Percentiles rank a stretch among this genome's conserved stretches.
These are phyloP conservation scores for Kwoniella shandongensis DNA, from an alignment of 768 basidiomycete genomes.

Conservation along the genomic window DNA sequence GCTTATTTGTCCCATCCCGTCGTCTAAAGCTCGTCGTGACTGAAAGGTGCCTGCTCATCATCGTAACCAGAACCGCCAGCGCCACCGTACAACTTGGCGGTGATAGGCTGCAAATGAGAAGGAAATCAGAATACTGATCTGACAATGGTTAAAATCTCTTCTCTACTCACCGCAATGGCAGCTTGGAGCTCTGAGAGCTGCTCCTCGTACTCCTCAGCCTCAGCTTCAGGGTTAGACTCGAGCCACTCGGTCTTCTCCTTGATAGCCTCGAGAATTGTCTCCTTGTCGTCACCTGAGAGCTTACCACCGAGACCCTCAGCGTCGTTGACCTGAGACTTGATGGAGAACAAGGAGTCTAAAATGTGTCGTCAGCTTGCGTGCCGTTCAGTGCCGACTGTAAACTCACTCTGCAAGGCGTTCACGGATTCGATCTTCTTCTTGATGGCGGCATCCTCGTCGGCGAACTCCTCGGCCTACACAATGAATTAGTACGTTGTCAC, in stretches of 20 bases:
- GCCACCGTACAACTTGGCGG: slow-evolving; percentile 64
- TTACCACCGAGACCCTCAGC: slow-evolving; percentile 89
- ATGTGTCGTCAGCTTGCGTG: slow-evolving; percentile 49
- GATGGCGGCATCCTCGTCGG: slow-evolving; percentile 54
- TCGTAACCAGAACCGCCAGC: slow-evolving; percentile 54
- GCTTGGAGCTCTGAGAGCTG: slow-evolving; percentile 63
- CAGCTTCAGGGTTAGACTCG: slow-evolving; percentile 73
- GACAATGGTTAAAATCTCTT: background rate
- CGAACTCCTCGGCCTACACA: slow-evolving; percentile 73
- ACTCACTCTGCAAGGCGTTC: slow-evolving; percentile 52
- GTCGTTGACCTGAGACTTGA: slow-evolving; percentile 84
- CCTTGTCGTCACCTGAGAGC: slow-evolving; percentile 53
- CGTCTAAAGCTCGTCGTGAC: slow-evolving; percentile 62
- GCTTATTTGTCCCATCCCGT: background rate
- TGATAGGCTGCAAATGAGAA: slow-evolving; percentile 63
- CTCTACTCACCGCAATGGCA: slow-evolving; percentile 39
- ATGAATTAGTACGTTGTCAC: background rate
- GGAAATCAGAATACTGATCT: slow-evolving; percentile 4
- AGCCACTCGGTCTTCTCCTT: slow-evolving; percentile 93
- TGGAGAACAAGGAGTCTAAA: slow-evolving; percentile 63
- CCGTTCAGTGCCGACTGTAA: background rate
- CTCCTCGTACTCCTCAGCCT: slow-evolving; percentile 87
- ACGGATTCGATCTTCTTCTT: slow-evolving; percentile 57
- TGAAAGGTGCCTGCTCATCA: slow-evolving; percentile 57
- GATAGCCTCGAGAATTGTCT: slow-evolving; percentile 68